Evolutionary conservation across 352 stramenopile genomes (phyloP).

Genomic region (Sclerospora graminicola): DNA sequence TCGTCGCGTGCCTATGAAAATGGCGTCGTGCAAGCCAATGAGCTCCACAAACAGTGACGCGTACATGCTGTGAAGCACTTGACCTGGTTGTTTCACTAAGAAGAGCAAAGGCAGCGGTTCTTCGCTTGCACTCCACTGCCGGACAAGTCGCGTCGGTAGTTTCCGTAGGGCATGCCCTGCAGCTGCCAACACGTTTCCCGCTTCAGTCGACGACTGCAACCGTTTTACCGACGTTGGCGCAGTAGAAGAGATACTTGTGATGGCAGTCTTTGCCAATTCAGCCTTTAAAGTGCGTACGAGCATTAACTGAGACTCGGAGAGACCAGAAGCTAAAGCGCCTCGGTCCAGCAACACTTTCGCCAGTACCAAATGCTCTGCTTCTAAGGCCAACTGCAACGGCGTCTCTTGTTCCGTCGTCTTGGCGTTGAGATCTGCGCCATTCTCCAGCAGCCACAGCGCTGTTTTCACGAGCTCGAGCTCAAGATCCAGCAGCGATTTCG

Average conservation of each 20-base stretch:
- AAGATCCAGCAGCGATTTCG: slow-evolving; percentile 25
- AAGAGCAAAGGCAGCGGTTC: slow-evolving; percentile 46
- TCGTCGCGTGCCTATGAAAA: too few species aligned
- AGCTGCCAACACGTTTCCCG: slow-evolving; percentile 5
- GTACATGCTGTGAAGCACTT: slow-evolving; percentile 70
- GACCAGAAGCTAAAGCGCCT: slow-evolving; percentile 29
- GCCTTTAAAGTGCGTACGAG: slow-evolving; percentile 44
- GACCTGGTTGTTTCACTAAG: slow-evolving; percentile 60
- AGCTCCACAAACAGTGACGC: slow-evolving; percentile 75
- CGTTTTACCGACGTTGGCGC: slow-evolving; percentile 2
- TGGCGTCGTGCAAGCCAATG: slow-evolving; percentile 45
- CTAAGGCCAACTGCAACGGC: slow-evolving; percentile 45
- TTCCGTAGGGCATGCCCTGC: slow-evolving; percentile 13
- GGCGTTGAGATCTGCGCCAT: slow-evolving; percentile 54
- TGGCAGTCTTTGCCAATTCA: slow-evolving; percentile 41
- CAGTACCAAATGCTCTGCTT: slow-evolving; percentile 34
- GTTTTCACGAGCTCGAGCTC: slow-evolving; percentile 52
- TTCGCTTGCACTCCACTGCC: slow-evolving; percentile 12
- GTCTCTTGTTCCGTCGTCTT: slow-evolving; percentile 36
- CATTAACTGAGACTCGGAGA: slow-evolving; percentile 31
- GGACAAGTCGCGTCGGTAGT: slow-evolving; percentile 12
- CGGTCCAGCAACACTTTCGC: slow-evolving; percentile 49
- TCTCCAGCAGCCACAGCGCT: slow-evolving; percentile 65
- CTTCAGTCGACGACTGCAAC: slow-evolving; percentile 1
- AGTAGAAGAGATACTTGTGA: slow-evolving; percentile 44